Conservation (phyloP, 1,139 yeast genomes). For the Geotrichum armillariae region DNA sequence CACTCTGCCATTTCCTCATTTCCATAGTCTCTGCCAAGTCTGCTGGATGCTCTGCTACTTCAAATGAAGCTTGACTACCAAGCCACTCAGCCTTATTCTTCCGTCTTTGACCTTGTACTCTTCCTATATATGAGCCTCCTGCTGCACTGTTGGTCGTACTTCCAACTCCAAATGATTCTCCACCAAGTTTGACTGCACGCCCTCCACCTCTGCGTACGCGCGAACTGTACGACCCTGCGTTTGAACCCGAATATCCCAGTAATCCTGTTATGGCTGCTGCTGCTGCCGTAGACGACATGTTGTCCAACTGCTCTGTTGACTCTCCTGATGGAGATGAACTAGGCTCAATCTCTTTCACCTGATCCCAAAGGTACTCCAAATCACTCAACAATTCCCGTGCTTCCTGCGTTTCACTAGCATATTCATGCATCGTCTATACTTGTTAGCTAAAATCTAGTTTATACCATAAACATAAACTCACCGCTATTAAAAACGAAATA, state of each 20-base stretch:
- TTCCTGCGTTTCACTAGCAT: conserved; percentile 68
- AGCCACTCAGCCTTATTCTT: neutral
- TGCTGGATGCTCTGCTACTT: neutral
- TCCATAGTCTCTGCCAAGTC: conserved; percentile 10
- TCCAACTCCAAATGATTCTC: conserved; percentile 2
- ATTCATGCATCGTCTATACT: conserved; percentile 63
- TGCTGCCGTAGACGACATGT: too few relatives aligned
- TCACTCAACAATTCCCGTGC: conserved; percentile 66
- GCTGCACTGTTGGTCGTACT: neutral
- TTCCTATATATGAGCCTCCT: neutral
- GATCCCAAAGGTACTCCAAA: conserved; percentile 73
- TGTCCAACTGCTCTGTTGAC: too few relatives aligned
- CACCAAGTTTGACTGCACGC: too few relatives aligned
- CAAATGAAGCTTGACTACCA: neutral
- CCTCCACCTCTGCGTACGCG: conserved; percentile 1
- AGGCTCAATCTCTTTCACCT: conserved; percentile 53
- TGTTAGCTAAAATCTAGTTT: neutral
- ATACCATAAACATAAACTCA: neutral
- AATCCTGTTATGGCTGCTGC: too few relatives aligned
- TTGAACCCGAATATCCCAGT: conserved; percentile 4
- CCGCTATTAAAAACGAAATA: conserved; percentile 56
- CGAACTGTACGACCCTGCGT: conserved; percentile 11
- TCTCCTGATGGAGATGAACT: conserved; percentile 16
- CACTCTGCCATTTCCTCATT: conserved; percentile 34
- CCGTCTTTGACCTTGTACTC: too few relatives aligned